phyloP scores from a whole-genome alignment of 2,329 filamentous ascomycete species.

The Microsporum ferrugineum region DNA sequence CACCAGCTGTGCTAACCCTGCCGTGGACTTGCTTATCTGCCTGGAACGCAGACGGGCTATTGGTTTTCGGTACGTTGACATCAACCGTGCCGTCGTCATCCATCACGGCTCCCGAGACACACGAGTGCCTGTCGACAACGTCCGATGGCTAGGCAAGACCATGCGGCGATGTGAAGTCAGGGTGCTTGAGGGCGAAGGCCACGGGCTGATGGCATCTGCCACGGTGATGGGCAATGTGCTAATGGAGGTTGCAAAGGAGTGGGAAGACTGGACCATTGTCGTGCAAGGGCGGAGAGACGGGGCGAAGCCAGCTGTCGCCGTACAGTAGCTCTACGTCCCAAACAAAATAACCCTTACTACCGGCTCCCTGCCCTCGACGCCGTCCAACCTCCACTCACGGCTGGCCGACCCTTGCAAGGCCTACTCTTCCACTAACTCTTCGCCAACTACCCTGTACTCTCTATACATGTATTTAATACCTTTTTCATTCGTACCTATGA shows the following conservation, averaged over 20 bases:
- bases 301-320: background rate
- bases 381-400: too few species aligned
- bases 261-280: slow-evolving; percentile 71
- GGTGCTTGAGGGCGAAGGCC: slow-evolving; percentile 80
- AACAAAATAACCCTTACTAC: background rate
- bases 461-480: background rate
- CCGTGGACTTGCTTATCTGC: slow-evolving; percentile 84
- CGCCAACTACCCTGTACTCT: background rate
- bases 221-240: slow-evolving; percentile 87
- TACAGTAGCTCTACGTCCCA: background rate
- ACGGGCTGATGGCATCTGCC: slow-evolving; percentile 91
- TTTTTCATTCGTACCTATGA: background rate
- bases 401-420: too few species aligned
- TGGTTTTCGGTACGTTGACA: slow-evolving; percentile 93
- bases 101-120: slow-evolving; percentile 87
- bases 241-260: slow-evolving; percentile 87
- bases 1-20: slow-evolving; percentile 82
- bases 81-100: slow-evolving; percentile 80
- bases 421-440: background rate
- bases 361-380: too few species aligned
- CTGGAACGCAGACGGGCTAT: slow-evolving; percentile 83
- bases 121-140: slow-evolving; percentile 87
- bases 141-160: slow-evolving; percentile 83
- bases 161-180: slow-evolving; percentile 91
- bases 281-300: slow-evolving; percentile 33